Base-by-base conservation (phyloP, 805 yeast genomes). In the Pichia nanzhaoensis region DNA sequence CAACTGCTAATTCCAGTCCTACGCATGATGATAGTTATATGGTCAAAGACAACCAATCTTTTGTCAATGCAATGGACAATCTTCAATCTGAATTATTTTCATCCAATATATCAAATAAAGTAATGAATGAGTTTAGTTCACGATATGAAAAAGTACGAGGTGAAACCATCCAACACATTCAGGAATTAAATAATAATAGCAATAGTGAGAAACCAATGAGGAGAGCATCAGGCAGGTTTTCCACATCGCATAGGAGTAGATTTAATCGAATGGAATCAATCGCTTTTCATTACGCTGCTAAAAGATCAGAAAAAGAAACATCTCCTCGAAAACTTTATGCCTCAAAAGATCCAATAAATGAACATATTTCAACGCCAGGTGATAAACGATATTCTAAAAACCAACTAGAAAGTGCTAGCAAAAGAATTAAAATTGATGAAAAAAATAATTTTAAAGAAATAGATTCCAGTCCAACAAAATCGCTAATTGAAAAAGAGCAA, bases 251-350 rank as follows among this genome's bases (percentile, higher is more conserved):
- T 63, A 51, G 74, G 69, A 49, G 74, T 56, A 52, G 77, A 68
- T 51, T 69, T 63, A 61, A 74, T 44, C 59, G 67, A 38, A 73
- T 75, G 79, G 79, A 74, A 20, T 70, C 77, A 16, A 74, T 75
- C 16, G 59, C 68, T 9, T 59, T 63, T 7, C 79, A 74, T 47
- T 74, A 74, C 47, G 73, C 78, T 1, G 73, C 72, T 4, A 57
- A 56, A 40, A 57, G 62, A 47, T 40, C 51, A 12, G 49, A 47
- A 39, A 37, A 31, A 16, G 19, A 40, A 18, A 39, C 27, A 34
- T 34, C 33, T 19, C 37, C 27, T 16, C 28, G 28, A 6, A 19
- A 36, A 30, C 33, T 30, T 30, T 7, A 9, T 13, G 16, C 9
- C 9, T 34, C 24, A 39, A 38, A 34, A 28, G 22, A 30, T 30